Conservation (phyloP, 768 basidiomycete species). For the Trametes cingulata region DNA sequence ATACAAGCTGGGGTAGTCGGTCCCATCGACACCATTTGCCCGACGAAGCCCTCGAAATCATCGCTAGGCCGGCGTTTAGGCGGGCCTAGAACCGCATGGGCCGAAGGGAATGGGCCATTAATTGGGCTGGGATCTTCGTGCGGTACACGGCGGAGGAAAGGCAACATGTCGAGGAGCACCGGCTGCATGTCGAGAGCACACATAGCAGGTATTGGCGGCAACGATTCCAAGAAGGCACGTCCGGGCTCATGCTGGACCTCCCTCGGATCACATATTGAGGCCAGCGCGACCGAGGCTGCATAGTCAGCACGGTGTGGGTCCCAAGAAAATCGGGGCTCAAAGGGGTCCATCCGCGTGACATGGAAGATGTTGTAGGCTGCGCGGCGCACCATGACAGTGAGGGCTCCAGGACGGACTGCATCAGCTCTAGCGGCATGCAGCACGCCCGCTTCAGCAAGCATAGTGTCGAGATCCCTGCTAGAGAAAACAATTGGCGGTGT, state of each 20-base stretch:
- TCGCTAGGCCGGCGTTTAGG: no score
- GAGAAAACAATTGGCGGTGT: slow-evolving; percentile 19
- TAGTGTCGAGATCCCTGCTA: slow-evolving; percentile 8
- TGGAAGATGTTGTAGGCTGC: slow-evolving; percentile 19
- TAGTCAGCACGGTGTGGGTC: slow-evolving; percentile 19
- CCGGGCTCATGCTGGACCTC: background rate
- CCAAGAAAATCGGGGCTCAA: slow-evolving; percentile 1
- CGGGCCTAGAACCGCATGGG: no score
- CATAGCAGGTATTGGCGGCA: background rate
- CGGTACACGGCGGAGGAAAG: background rate
- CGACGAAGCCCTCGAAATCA: background rate
- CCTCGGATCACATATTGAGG: background rate
- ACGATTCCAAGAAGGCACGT: background rate
- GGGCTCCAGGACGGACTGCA: slow-evolving; percentile 18
- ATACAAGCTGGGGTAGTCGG: slow-evolving; percentile 19
- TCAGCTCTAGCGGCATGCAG: slow-evolving; percentile 5
- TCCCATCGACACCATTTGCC: background rate
- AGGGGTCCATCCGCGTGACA: background rate
- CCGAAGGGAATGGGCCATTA: no score
- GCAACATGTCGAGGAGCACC: background rate
- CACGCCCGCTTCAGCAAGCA: slow-evolving; percentile 20
- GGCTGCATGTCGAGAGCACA: background rate
- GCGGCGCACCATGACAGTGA: slow-evolving; percentile 8
- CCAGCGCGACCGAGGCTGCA: slow-evolving; percentile 20
- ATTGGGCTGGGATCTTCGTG: no score